Evolutionary conservation across 768 basidiomycete species (phyloP), one percentile per base, ranked within the genome.

Genomic region (Termitomyces sp.): DNA sequence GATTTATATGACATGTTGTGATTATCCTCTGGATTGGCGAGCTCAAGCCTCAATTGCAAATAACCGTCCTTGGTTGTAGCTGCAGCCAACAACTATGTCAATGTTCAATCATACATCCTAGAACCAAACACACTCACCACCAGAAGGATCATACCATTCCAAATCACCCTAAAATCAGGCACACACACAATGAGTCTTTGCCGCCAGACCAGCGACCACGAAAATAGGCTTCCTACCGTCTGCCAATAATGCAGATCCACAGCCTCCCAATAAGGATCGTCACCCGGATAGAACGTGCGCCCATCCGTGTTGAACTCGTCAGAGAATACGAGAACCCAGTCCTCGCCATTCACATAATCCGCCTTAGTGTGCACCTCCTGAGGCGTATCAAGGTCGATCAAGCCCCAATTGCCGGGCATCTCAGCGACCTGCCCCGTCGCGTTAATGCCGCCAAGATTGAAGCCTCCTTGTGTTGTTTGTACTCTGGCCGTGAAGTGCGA

Each of bases 251-350:
- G 86, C 9, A 87, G 52, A 67, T 81, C 86, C 4, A 79, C 76
- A 6, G 82, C 84, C 58, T 80, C 77, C 79, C 80, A 87, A 64
- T 81, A 86, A 2, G 86, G 85, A 68, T 86, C 86, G 58, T 86
- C 84, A 2, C 84, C 90, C 3, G 85, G 79, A 70, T 84, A 86
- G 67, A 90, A 90, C 7, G 83, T 76, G 12, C 89, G 75, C 0
- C 89, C 91, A 2, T 89, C 88, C 24, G 67, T 69, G 58, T 93
- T 83, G 69, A 94, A 94, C 74, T 93, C 92, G 67, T 94, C 91
- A 1, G 84, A 87, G 71, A 91, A 94, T 18, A 91, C 84, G 53
- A 89, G 74, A 66, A 69, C 67, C 73, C 77, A 70, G 16, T 77
- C 70, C 36, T 80, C 83, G 46, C 87, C 80, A 59, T 87, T 82